phyloP scores from a whole-genome alignment of 2,329 filamentous ascomycete genomes.

The Exophiala aquamarina region DNA sequence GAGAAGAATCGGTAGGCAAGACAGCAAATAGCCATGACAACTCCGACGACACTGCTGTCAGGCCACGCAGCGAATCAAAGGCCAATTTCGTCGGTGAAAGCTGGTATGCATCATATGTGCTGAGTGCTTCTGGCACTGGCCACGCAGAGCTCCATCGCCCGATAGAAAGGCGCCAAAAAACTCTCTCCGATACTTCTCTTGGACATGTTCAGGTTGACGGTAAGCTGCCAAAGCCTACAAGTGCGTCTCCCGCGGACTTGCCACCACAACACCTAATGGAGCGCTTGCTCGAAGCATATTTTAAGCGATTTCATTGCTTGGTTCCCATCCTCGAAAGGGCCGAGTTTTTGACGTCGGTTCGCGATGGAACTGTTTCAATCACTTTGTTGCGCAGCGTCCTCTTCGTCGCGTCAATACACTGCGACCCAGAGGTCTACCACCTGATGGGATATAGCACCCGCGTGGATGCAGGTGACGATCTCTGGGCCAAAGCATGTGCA shows the following conservation, averaged over 20 bases:
- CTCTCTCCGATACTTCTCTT: not conserved
- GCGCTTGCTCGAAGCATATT: slow-evolving; percentile 44
- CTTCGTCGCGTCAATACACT: slow-evolving; percentile 10
- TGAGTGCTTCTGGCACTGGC: not conserved
- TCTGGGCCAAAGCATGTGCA: slow-evolving; percentile 6
- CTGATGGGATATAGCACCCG: slow-evolving; percentile 6
- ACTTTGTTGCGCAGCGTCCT: slow-evolving; percentile 5
- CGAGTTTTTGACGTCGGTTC: not conserved
- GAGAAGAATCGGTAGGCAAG: not conserved
- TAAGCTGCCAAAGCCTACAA: not conserved
- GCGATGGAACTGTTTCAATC: not conserved
- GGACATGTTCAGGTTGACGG: not conserved
- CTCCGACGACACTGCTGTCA: not conserved
- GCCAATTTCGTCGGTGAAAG: slow-evolving; percentile 7
- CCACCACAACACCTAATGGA: slow-evolving; percentile 8
- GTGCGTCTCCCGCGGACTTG: not conserved
- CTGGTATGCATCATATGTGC: slow-evolving; percentile 12
- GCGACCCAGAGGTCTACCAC: slow-evolving; percentile 4
- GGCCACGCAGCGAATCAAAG: not conserved
- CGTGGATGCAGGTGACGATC: slow-evolving; percentile 6
- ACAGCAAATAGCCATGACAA: not conserved
- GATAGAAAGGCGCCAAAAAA: not conserved
- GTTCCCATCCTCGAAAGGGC: slow-evolving; percentile 6
- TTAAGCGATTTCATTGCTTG: slow-evolving; percentile 36
- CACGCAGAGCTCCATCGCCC: slow-evolving; percentile 1